Base-by-base conservation (phyloP, 441 rosid genomes). In the Corymbia citriodora region DNA sequence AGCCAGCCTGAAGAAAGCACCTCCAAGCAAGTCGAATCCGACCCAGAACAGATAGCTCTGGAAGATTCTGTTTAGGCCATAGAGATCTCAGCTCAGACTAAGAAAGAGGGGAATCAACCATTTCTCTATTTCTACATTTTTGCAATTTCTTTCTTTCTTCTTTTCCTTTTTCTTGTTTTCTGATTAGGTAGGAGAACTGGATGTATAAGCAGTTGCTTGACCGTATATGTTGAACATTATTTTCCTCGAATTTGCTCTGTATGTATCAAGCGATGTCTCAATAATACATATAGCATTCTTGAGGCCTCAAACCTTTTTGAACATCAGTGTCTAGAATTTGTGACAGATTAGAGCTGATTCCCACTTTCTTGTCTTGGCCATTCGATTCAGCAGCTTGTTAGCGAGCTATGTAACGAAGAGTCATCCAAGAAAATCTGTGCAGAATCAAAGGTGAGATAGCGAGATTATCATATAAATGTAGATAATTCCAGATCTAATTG, bases 1-100 rank as follows among this genome's bases (percentile, higher is more conserved):
- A 55, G 90, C 94, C 85, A 93, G 94, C 92, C 94, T 95, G 33
- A 92, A 91, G 92, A 94, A 85, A 89, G 95, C 94, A 21, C 96
- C 96, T 9, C 91, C 93, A 17, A 96, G 95, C 87, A 90, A 45
- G 90, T 93, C 96, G 55, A 96, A 95, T 91, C 97, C 97, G 79
- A 92, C 91, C 61, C 96, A 94, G 88, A 96, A 95, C 94, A 93
- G 94, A 93, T 90, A 89, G 91, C 88, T 88, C 83, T 74, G 89
- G 54, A 61, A 70, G 55, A 49, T 52, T 74, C 89, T 85, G 48
- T 89, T 68, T 79, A 79, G 85, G 85, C 52, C 10, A 79, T 91
- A 90, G 90, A 92, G 93, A 94, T 92, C 90, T 91, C 89, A 87
- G 63, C 87, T 79, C 52, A 79, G 52, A 79, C 48, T 7, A 88